Percentiles rank a stretch among this genome's conserved stretches.
phyloP scores from a whole-genome alignment of 208 protist species.

The Naegleria lovaniensis region DNA sequence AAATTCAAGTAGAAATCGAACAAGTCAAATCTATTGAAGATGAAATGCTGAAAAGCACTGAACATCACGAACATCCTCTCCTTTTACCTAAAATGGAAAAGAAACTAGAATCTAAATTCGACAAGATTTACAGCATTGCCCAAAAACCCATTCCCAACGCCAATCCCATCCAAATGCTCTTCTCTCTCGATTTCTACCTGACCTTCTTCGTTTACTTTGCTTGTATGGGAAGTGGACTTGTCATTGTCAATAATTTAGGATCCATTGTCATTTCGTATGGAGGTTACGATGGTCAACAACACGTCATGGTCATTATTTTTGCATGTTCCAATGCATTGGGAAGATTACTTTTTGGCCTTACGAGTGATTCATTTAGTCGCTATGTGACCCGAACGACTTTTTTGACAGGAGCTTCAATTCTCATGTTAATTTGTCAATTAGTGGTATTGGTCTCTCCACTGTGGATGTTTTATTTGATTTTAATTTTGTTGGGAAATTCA shows the following conservation, averaged over 20 bases:
- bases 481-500: neutral
- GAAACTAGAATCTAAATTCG: neutral
- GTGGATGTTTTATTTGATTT: neutral
- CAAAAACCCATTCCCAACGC: neutral
- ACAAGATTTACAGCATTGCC: neutral
- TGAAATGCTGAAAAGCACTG: too few relatives aligned
- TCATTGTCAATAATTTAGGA: constrained; percentile 20
- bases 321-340: neutral
- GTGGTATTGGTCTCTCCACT: neutral
- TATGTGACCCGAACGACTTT: neutral
- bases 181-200: neutral
- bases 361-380: neutral
- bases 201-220: neutral
- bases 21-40: too few relatives aligned
- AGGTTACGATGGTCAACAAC: neutral
- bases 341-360: neutral
- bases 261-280: neutral
- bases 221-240: neutral
- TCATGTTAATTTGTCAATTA: neutral
- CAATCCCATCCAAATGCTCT: neutral
- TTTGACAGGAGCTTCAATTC: neutral
- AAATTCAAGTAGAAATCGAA: too few relatives aligned
- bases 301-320: neutral
- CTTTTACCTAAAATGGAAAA: too few relatives aligned
- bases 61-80: too few relatives aligned